Evolutionary conservation across 768 basidiomycete genomes (phyloP).

Genomic region (Phlegmacium glaucopus): DNA sequence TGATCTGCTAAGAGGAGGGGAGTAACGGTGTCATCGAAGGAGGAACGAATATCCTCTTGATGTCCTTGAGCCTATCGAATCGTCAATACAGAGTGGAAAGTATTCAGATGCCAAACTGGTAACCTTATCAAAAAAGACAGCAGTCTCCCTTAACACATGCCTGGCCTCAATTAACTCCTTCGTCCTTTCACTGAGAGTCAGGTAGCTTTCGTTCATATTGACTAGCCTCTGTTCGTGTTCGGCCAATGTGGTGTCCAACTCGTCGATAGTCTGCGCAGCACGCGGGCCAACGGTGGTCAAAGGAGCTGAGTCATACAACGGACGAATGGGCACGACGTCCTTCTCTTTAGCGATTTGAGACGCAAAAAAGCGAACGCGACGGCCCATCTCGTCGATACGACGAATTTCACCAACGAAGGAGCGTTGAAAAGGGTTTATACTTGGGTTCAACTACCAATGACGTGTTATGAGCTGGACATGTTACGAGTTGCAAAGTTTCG

Average conservation of each 20-base stretch:
- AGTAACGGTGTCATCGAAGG: slow-evolving; percentile 88
- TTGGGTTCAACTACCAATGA: slow-evolving; percentile 75
- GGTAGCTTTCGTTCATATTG: slow-evolving; percentile 94
- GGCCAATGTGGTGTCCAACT: slow-evolving; percentile 80
- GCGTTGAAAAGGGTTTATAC: slow-evolving; percentile 96
- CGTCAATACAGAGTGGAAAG: slow-evolving; percentile 6
- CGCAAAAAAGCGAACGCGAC: slow-evolving; percentile 87
- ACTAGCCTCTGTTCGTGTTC: slow-evolving; percentile 82
- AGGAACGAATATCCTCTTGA: slow-evolving; percentile 76
- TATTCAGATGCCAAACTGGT: neutral
- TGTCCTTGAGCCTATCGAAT: slow-evolving; percentile 67
- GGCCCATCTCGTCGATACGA: slow-evolving; percentile 93
- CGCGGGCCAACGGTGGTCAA: slow-evolving; percentile 89
- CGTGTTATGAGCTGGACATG: neutral
- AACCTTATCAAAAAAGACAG: slow-evolving; percentile 91
- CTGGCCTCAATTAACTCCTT: slow-evolving; percentile 89
- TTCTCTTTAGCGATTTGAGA: slow-evolving; percentile 84
- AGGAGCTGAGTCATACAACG: slow-evolving; percentile 82
- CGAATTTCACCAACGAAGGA: slow-evolving; percentile 97
- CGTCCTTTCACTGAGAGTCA: slow-evolving; percentile 79
- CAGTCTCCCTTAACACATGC: slow-evolving; percentile 93
- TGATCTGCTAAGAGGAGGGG: slow-evolving; percentile 91
- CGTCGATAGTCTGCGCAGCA: slow-evolving; percentile 90
- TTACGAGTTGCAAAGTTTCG: slow-evolving; percentile 18
- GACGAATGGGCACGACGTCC: slow-evolving; percentile 77